A percentile compares a stretch with the other conserved stretches of the same genome.
phyloP scores from a whole-genome alignment of 352 stramenopile species.

The Phytopythium boreale region DNA sequence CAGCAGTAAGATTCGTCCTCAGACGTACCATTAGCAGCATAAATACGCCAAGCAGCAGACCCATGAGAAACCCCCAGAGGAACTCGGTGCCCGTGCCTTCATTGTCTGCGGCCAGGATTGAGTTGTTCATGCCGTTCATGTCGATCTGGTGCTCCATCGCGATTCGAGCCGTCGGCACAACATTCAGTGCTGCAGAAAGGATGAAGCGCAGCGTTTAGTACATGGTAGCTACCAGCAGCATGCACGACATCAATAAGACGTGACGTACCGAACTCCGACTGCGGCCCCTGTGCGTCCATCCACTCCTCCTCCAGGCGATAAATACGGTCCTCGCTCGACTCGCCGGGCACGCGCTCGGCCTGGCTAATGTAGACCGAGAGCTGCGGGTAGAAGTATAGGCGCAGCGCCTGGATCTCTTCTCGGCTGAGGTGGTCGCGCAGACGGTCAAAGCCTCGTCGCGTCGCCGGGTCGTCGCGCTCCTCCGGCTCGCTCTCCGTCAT shows the following conservation, averaged over 20 bases:
- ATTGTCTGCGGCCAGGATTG: slow-evolving; percentile 81
- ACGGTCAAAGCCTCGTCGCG: slow-evolving; percentile 70
- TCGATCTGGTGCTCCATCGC: slow-evolving; percentile 84
- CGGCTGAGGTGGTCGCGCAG: slow-evolving; percentile 79
- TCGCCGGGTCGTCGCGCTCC: slow-evolving; percentile 54
- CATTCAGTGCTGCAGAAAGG: slow-evolving; percentile 61
- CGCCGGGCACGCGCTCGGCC: slow-evolving; percentile 63
- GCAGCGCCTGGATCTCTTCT: slow-evolving; percentile 82
- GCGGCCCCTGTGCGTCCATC: slow-evolving; percentile 84
- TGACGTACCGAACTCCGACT: slow-evolving; percentile 80
- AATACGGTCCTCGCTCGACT: slow-evolving; percentile 86
- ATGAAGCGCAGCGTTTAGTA: neutral
- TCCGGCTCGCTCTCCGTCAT: slow-evolving; percentile 43
- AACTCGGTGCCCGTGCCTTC: slow-evolving; percentile 88
- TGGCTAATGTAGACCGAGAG: slow-evolving; percentile 83
- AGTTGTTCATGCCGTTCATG: slow-evolving; percentile 80
- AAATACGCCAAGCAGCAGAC: slow-evolving; percentile 84
- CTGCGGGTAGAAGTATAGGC: slow-evolving; percentile 86
- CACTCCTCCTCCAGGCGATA: slow-evolving; percentile 87
- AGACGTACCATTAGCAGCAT: slow-evolving; percentile 84
- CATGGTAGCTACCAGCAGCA: neutral
- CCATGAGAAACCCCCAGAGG: slow-evolving; percentile 87
- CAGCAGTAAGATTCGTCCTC: neutral
- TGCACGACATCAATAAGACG: neutral
- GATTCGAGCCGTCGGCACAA: slow-evolving; percentile 63